phyloP scores from a whole-genome alignment of 257 asterid species.

The Gardenia jasminoides region DNA sequence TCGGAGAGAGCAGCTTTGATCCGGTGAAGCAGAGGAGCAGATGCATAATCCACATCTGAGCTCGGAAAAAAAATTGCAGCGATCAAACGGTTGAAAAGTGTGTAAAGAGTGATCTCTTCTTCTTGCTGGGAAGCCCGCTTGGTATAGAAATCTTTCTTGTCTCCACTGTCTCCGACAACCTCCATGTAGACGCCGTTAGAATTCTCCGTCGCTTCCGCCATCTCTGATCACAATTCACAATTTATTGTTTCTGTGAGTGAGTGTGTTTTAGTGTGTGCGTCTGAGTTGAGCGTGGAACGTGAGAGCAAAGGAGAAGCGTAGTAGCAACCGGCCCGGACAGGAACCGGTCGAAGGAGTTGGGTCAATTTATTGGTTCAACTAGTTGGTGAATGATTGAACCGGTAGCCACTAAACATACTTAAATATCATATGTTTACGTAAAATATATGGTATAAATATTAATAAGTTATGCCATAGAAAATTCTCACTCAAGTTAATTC shows the following conservation, averaged over 20 bases:
- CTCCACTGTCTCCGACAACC: slow-evolving; percentile 15
- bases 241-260: too few species aligned
- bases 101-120: slow-evolving; percentile 38
- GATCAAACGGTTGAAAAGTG: slow-evolving; percentile 48
- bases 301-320: background rate
- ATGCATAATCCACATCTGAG: slow-evolving; percentile 22
- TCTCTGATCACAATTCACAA: background rate
- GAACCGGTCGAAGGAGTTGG: too few species aligned
- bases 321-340: too few species aligned
- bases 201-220: slow-evolving; percentile 21
- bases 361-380: too few species aligned
- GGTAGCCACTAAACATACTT: too few species aligned
- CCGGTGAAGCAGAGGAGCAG: slow-evolving; percentile 43
- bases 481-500: too few species aligned
- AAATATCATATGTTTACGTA: too few species aligned
- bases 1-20: slow-evolving; percentile 44
- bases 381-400: too few species aligned
- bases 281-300: background rate
- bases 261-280: background rate
- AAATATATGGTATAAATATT: too few species aligned
- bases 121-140: slow-evolving; percentile 8
- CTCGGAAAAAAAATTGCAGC: slow-evolving; percentile 51
- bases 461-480: too few species aligned
- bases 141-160: background rate
- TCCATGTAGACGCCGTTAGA: slow-evolving; percentile 31